These are phyloP conservation scores for Acacia confusa DNA, from an alignment of 306 rosid genomes.

Conservation along the genomic window DNA sequence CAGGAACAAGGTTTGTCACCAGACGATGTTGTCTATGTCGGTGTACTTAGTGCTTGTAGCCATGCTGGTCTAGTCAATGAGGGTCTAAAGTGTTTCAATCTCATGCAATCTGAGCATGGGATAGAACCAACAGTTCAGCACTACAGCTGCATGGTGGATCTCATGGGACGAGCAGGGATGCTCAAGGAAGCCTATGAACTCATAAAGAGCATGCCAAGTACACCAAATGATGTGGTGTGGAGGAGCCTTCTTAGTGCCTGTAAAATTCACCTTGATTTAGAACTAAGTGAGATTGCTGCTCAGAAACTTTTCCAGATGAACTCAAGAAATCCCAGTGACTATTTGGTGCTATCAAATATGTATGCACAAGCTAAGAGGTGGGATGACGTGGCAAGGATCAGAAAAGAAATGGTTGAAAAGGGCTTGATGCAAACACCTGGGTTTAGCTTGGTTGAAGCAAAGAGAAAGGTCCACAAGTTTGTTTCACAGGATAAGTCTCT, in stretches of 20 bases:
- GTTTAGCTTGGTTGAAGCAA: constrained; percentile 72
- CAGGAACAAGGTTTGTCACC: constrained; percentile 62
- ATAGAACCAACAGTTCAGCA: constrained; percentile 69
- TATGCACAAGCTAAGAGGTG: constrained; percentile 67
- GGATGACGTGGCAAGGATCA: constrained; percentile 64
- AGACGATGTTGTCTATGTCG: constrained; percentile 64
- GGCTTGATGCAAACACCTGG: constrained; percentile 66
- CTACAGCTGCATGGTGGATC: constrained; percentile 86
- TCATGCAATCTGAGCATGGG: constrained; percentile 60
- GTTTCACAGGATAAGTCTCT: constrained; percentile 77
- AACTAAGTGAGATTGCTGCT: constrained; percentile 65
- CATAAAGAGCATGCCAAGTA: constrained; percentile 52
- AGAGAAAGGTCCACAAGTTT: constrained; percentile 61
- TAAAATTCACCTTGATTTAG: constrained; percentile 62
- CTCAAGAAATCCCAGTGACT: constrained; percentile 58
- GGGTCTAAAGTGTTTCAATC: constrained; percentile 53
- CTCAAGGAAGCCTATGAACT: constrained; percentile 67
- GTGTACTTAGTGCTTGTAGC: constrained; percentile 72
- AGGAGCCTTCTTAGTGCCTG: constrained; percentile 83
- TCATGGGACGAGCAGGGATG: constrained; percentile 73
- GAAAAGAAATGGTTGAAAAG: constrained; percentile 53
- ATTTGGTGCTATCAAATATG: constrained; percentile 67
- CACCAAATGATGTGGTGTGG: constrained; percentile 74
- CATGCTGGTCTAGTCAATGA: constrained; percentile 73
- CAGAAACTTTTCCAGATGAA: constrained; percentile 49